Evolutionary conservation across 2,329 filamentous ascomycete genomes (phyloP).

Genomic region (Aspergillus pseudotamarii): DNA sequence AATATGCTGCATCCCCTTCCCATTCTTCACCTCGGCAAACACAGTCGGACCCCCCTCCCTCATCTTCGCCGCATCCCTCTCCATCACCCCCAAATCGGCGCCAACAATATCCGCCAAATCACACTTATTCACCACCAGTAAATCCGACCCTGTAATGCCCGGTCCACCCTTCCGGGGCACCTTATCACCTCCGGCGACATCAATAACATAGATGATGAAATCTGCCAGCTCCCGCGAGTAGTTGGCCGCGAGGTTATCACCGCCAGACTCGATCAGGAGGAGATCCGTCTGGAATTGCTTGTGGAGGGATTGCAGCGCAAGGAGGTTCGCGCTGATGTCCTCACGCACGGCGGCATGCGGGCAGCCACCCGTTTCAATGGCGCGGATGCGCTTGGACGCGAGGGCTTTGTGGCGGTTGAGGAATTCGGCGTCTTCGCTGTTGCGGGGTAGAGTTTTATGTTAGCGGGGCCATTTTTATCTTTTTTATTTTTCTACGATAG

Average conservation of each 20-base stretch:
- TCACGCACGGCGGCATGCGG: constrained; percentile 96
- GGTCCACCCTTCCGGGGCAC: constrained; percentile 94
- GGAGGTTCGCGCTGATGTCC: constrained; percentile 92
- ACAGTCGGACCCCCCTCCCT: constrained; percentile 93
- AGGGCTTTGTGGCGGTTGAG: constrained; percentile 84
- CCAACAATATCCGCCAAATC: constrained; percentile 89
- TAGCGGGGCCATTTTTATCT: background rate
- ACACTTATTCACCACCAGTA: constrained; percentile 96
- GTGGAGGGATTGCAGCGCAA: constrained; percentile 88
- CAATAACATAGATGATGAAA: constrained; percentile 98
- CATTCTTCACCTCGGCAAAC: constrained; percentile 96
- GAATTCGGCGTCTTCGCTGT: constrained; percentile 92
- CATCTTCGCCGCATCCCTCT: constrained; percentile 91
- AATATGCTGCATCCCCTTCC: constrained; percentile 81
- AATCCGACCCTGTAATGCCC: constrained; percentile 92
- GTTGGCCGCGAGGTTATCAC: constrained; percentile 96
- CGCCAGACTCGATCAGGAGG: constrained; percentile 91
- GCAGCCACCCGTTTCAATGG: constrained; percentile 96
- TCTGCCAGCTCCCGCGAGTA: constrained; percentile 94
- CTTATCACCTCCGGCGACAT: constrained; percentile 95
- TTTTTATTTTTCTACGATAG: background rate
- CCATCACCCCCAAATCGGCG: constrained; percentile 90
- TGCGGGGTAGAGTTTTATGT: constrained; percentile 2
- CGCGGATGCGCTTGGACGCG: constrained; percentile 79
- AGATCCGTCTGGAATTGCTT: constrained; percentile 77